phyloP scores from a whole-genome alignment of 192 early-diverging fungal species.

The Mortierella claussenii region DNA sequence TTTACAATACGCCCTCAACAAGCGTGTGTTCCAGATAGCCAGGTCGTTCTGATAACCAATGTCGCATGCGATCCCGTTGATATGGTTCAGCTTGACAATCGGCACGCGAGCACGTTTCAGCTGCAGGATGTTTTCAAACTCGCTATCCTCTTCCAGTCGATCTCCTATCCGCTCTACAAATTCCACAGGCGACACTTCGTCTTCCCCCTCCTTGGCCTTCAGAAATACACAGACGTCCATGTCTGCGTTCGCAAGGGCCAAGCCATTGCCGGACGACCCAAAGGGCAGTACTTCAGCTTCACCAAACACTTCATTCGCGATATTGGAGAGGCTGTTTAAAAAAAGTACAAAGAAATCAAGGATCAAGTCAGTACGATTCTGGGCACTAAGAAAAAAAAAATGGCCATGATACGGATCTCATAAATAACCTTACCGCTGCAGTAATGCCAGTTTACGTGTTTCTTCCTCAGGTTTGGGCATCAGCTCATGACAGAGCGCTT shows the following conservation, averaged over 20 bases:
- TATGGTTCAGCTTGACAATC: slow-evolving; percentile 48
- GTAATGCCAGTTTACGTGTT: slow-evolving; percentile 29
- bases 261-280: slow-evolving; percentile 42
- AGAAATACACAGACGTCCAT: slow-evolving; percentile 52
- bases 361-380: not conserved
- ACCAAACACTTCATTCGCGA: slow-evolving; percentile 36
- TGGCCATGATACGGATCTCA: not conserved
- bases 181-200: slow-evolving; percentile 43
- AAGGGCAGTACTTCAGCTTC: slow-evolving; percentile 46
- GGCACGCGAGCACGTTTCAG: slow-evolving; percentile 42
- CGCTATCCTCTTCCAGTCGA: slow-evolving; percentile 33
- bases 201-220: slow-evolving; percentile 13
- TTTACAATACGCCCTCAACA: slow-evolving; percentile 48
- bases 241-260: slow-evolving; percentile 44
- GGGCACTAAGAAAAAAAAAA: not conserved
- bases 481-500: slow-evolving; percentile 25
- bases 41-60: slow-evolving; percentile 53
- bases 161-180: slow-evolving; percentile 54
- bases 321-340: slow-evolving; percentile 44
- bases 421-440: slow-evolving; percentile 12
- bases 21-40: slow-evolving; percentile 54
- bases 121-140: slow-evolving; percentile 45
- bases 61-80: slow-evolving; percentile 50
- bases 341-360: not conserved
- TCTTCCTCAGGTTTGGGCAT: slow-evolving; percentile 41